Evolutionary conservation across 1,284 basidiomycete genomes (phyloP), one percentile per base, ranked within the genome.

Genomic region (Naganishia cerealis): DNA sequence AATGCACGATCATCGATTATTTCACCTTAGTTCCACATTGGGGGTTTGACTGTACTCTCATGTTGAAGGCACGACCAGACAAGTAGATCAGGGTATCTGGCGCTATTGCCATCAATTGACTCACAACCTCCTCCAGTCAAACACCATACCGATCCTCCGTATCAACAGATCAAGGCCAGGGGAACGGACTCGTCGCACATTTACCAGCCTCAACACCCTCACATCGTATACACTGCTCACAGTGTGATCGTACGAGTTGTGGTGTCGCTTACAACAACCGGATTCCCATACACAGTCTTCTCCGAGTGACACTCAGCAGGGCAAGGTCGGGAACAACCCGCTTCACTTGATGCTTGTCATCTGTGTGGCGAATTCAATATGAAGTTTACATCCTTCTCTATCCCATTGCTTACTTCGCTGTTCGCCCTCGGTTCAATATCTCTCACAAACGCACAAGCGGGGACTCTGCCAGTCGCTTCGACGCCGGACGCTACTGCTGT

Each of bases 371-470:
- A 5, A 10, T 61, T 26, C 38, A 38, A 29, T 10, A 63, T 63
- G 61, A 63, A 29, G 61, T 63, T 42, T 43, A 39, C 57, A 46
- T 15, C 38, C 13, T 63, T 63, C 13, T 16, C 50, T 13, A 29
- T 53, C 2, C 16, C 61, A 7, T 2, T 63, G 12, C 38, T 63
- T 15, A 16, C 38, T 7, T 53, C 61, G 15, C 61, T 63, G 26
- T 38, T 63, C 21, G 61, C n/a, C 21, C n/a, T 63, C 61, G 61
- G 36, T 13, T 6, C 21, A 39, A 42, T 36, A 62, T 13, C 50
- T 3, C 1, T 21, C 29, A 33, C 61, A 4, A 8, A 4, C 8
- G 39, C 61, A 15, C 61, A 63, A 29, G 13, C 50, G 15, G n/a
- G n/a, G n/a, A 10, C 46, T 24, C 42, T 39, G 16, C 1, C 61